Conservation (phyloP, 768 basidiomycete species). For the Porphyrellus cyaneotinctus region DNA sequence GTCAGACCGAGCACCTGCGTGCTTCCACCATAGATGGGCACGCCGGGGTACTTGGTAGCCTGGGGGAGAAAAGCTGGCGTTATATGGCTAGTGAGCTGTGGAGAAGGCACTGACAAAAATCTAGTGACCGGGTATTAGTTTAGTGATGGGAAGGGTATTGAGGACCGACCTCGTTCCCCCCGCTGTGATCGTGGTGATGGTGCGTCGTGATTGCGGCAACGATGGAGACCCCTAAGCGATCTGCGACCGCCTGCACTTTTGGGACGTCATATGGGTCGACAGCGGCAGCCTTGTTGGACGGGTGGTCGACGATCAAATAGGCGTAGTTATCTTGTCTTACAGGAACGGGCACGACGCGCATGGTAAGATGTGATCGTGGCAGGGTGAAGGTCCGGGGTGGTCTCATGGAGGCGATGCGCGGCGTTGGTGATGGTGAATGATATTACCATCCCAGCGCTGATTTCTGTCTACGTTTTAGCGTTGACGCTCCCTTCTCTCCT, state of each 20-base stretch:
- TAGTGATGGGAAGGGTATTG: not conserved
- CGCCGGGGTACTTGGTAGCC: constrained; percentile 41
- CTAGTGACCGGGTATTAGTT: constrained; percentile 13
- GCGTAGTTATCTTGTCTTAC: constrained; percentile 83
- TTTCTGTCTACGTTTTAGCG: not conserved
- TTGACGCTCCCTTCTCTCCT: not conserved
- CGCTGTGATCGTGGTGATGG: constrained; percentile 87
- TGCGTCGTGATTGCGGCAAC: constrained; percentile 85
- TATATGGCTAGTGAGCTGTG: not conserved
- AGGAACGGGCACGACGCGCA: constrained; percentile 62
- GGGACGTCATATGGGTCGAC: constrained; percentile 78
- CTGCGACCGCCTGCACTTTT: constrained; percentile 62
- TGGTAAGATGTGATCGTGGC: no score
- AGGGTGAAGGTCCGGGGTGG: constrained; percentile 36
- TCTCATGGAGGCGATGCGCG: constrained; percentile 23
- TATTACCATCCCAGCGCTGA: constrained; percentile 9
- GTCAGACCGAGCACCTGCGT: constrained; percentile 62
- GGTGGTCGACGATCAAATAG: constrained; percentile 73
- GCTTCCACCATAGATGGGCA: constrained; percentile 78
- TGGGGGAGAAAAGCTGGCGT: constrained; percentile 28
- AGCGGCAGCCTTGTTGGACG: constrained; percentile 63
- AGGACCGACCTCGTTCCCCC: constrained; percentile 69
- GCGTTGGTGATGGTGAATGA: constrained; percentile 4
- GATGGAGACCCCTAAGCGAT: constrained; percentile 57
- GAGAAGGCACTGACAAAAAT: constrained; percentile 26